phyloP scores from a whole-genome alignment of 2,329 filamentous ascomycete species.

The Penicillium sumatraense region DNA sequence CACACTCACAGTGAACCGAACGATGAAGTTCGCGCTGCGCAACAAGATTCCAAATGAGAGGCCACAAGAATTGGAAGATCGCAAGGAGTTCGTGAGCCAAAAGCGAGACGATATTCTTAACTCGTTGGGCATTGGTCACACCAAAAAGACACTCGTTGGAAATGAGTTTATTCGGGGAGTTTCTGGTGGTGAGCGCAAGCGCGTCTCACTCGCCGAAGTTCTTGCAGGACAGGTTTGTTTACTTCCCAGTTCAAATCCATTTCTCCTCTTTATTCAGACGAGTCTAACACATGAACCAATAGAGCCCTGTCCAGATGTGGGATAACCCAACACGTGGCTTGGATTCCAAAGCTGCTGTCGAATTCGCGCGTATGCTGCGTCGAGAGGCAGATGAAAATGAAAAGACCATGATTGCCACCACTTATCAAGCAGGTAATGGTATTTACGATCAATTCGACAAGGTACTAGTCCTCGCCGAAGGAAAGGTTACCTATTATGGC shows the following conservation, averaged over 20 bases:
- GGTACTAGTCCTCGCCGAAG: constrained; percentile 67
- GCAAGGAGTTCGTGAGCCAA: constrained; percentile 35
- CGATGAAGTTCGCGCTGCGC: constrained; percentile 71
- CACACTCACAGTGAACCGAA: constrained; percentile 73
- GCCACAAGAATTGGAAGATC: constrained; percentile 26
- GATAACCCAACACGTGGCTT: constrained; percentile 69
- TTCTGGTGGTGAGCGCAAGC: constrained; percentile 70
- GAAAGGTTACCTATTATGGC: constrained; percentile 68
- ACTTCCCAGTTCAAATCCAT: background rate
- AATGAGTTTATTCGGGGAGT: constrained; percentile 69
- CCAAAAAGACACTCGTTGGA: constrained; percentile 67
- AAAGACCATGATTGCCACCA: constrained; percentile 63
- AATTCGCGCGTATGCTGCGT: constrained; percentile 62
- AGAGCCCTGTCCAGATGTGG: constrained; percentile 64
- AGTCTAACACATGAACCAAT: background rate
- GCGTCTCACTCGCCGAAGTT: constrained; percentile 67
- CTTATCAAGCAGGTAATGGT: constrained; percentile 71
- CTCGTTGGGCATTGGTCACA: constrained; percentile 51
- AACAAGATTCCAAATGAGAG: constrained; percentile 44
- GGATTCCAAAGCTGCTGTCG: constrained; percentile 66
- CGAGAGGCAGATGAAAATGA: constrained; percentile 64
- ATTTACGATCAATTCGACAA: constrained; percentile 73
- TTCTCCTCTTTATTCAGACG: no score
- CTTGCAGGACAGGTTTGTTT: constrained; percentile 55
- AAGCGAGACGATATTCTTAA: constrained; percentile 38